Percentiles rank a stretch among this genome's conserved stretches.
Evolutionary conservation across 2,329 filamentous ascomycete genomes (phyloP).

Genomic region (Aspergillus udagawae): DNA sequence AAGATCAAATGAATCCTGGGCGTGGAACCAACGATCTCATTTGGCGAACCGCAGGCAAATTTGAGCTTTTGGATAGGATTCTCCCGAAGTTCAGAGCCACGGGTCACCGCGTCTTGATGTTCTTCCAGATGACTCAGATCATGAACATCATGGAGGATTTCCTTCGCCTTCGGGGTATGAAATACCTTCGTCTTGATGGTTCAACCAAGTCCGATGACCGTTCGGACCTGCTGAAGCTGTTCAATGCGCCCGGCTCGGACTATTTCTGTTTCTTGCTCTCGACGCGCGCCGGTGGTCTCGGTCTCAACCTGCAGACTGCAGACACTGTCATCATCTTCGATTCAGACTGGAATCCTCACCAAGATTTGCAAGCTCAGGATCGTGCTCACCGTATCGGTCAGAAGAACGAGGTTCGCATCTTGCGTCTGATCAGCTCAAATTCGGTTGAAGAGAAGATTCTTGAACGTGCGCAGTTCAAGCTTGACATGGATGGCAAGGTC

Average conservation of each 20-base stretch:
- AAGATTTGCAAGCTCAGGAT: slow-evolving; percentile 98
- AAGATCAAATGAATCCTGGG: slow-evolving; percentile 93
- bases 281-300: slow-evolving; percentile 94
- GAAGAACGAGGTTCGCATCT: slow-evolving; percentile 97
- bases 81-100: slow-evolving; percentile 89
- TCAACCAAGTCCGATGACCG: slow-evolving; percentile 97
- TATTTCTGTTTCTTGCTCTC: slow-evolving; percentile 99
- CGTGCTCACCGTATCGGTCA: slow-evolving; percentile 99
- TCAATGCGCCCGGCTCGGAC: slow-evolving; percentile 84
- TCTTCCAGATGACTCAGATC: slow-evolving; percentile 99
- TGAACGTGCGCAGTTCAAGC: slow-evolving; percentile 93
- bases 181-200: slow-evolving; percentile 90
- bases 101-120: slow-evolving; percentile 95
- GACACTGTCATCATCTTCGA: slow-evolving; percentile 99
- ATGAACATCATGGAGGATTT: slow-evolving; percentile 99
- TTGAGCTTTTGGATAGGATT: slow-evolving; percentile 88
- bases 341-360: slow-evolving; percentile 98
- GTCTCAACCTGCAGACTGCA: slow-evolving; percentile 93
- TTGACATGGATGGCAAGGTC: slow-evolving; percentile 99
- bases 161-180: slow-evolving; percentile 73
- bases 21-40: slow-evolving; percentile 86
- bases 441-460: slow-evolving; percentile 99
- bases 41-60: slow-evolving; percentile 95
- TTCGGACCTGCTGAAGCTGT: slow-evolving; percentile 80
- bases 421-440: slow-evolving; percentile 91